Evolutionary conservation across 1,139 yeast species (phyloP), one percentile per base, ranked within the genome.

Genomic region (Kluyveromyces sp.): DNA sequence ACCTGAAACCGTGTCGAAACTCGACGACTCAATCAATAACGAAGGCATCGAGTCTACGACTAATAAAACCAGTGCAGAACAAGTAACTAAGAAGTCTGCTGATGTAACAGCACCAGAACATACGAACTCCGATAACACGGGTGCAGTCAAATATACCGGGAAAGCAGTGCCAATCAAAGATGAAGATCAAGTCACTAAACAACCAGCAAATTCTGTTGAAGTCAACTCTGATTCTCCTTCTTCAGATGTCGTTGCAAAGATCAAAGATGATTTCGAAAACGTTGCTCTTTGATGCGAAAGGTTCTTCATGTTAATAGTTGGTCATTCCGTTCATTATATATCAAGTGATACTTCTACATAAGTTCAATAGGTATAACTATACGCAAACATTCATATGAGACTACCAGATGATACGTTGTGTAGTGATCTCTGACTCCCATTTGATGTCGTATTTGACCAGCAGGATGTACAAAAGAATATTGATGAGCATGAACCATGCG

Each of bases 391-490:
- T 16, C 36, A 18, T 33, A 30, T 28, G 15, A 19, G 9, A 26
- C 65, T 65, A 89, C 97, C 97, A 92, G 58, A 89, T 87, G 49
- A 92, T 86, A 54, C 96, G 74, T 64, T 88, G 96, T 13, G 72
- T 58, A 15, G 60, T 64, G 0, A 77, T 70, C 52, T 83, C 83
- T 48, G 74, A 70, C 2, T 61, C 65, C 97, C 96, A 89, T 9
- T 61, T 55, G 56, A 89, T 86, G 19, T 85, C 77, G 50, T 75
- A 71, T 15, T 60, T 67, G 35, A 83, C 66, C 56, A 89, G 88
- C 1, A 88, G 64, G 4, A 58, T 51, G 45, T 79, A 67, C 0
- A 85, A 70, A 0, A 68, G 59, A 1, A 69, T 58, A 53, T 86
- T 81, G 51, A 88, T 69, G 2, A 65, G 35, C 60, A 73, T 64